Conservation (phyloP, 2,329 filamentous ascomycete genomes). For the Fusarium sp. region DNA sequence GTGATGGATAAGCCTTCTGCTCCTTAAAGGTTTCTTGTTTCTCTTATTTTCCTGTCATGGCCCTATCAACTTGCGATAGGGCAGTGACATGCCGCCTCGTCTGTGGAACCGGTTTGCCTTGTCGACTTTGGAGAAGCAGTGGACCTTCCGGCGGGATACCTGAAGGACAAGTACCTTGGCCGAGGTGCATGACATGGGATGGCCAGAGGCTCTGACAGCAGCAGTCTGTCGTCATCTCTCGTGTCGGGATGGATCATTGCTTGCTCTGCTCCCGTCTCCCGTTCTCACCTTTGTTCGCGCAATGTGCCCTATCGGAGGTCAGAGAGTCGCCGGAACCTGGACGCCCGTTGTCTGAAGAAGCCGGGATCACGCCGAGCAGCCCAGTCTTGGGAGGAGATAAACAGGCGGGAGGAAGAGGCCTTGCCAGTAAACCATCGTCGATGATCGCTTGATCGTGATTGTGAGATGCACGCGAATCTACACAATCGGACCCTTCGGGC, state of each 20-base stretch:
- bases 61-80: conserved; percentile 29
- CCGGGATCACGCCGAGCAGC: conserved; percentile 8
- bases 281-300: neutral
- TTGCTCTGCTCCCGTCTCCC: conserved; percentile 22
- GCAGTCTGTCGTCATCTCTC: conserved; percentile 32
- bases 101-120: conserved; percentile 36
- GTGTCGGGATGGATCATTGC: neutral
- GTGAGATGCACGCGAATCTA: conserved; percentile 20
- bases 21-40: conserved; percentile 9
- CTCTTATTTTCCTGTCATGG: conserved; percentile 18
- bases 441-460: conserved; percentile 32
- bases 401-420: neutral
- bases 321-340: neutral
- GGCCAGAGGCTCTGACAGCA: conserved; percentile 18
- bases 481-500: conserved; percentile 11
- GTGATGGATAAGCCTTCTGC: conserved; percentile 8
- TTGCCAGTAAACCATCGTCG: conserved; percentile 19
- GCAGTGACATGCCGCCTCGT: conserved; percentile 34
- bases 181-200: conserved; percentile 1
- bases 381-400: conserved; percentile 6
- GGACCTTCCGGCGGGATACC: conserved; percentile 15
- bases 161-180: conserved; percentile 17
- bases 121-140: conserved; percentile 23
- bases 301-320: conserved; percentile 12
- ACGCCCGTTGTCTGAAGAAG: neutral